Evolutionary conservation across 2,329 filamentous ascomycete genomes (phyloP), one percentile per base, ranked within the genome.

Genomic region (Falciphora oryzae): DNA sequence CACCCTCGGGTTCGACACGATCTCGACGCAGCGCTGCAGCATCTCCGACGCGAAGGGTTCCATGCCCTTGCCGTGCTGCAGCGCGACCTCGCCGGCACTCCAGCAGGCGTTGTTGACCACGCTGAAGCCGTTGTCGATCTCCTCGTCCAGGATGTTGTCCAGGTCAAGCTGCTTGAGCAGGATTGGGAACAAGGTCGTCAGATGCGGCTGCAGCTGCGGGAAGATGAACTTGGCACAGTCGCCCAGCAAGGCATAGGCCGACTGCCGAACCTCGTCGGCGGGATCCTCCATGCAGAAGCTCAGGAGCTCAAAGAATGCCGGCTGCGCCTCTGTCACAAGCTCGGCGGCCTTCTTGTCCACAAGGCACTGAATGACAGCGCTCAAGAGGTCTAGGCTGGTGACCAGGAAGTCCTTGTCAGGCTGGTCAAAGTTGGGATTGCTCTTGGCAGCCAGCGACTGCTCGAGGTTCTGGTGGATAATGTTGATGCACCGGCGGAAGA

Each of bases 31-130:
- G 56, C 90, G 87, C 67, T 89, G 84, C 65, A 96, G 87, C 22
- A 99, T 80, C 67, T 90, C 85, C 28, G 91, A 87, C 13, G 93
- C 85, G 73, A 90, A 97, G 1, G 89, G 89, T 1, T 83, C 83
- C 86, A 97, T 91, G 64, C 84, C 86, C 67, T 88, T 86, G 69
- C 88, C 86, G 73, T 91, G 84, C 67, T 92, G 88, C 75, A 97
- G 88, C 22, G 93, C 87, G 67, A 98, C 95, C 79, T 99, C 95
- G 57, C 95, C 95, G 29, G 88, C 89, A 8, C 93, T 96, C 95
- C 95, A 99, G 79, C 94, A 98, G 28, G 95, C 94, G 74, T 99
- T 99, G 83, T 98, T 99, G 66, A 98, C 88, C 35, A 98, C 93
- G 66, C 93, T 92, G 75, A 97, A 97, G 18, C 88, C 89, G 25